A percentile compares a stretch with the other conserved stretches of the same genome.
Evolutionary conservation across 1,284 basidiomycete species (phyloP).

Genomic region (Ganoderma lingzhi): DNA sequence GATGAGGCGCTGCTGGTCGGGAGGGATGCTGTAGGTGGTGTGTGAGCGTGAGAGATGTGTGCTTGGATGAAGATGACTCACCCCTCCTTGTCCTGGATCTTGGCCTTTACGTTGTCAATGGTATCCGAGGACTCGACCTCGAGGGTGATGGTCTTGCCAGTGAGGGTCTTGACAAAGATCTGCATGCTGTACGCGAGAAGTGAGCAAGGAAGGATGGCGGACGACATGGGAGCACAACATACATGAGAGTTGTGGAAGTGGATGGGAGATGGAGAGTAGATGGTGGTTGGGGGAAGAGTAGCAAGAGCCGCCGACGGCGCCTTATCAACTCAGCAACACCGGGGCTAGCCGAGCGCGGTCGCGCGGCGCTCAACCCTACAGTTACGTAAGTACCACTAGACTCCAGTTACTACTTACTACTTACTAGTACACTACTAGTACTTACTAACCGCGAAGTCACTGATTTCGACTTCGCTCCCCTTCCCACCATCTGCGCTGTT

Average conservation of each 20-base stretch:
- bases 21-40: conserved; percentile 28
- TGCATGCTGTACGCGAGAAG: conserved; percentile 33
- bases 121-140: conserved; percentile 40
- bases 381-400: no score
- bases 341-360: conserved; percentile 15
- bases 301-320: conserved; percentile 18
- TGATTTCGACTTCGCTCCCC: no score
- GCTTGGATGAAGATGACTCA: conserved; percentile 12
- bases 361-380: neutral
- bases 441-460: no score
- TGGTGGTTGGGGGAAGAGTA: conserved; percentile 39
- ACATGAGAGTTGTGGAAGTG: conserved; percentile 15
- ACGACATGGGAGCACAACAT: conserved; percentile 6
- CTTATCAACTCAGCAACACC: conserved; percentile 35
- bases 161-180: conserved; percentile 43
- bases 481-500: no score
- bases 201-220: neutral
- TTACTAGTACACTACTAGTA: no score
- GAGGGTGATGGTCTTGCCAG: conserved; percentile 41
- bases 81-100: conserved; percentile 43
- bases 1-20: conserved; percentile 41
- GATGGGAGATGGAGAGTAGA: conserved; percentile 26
- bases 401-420: no score
- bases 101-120: conserved; percentile 40
- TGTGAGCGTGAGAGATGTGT: neutral